phyloP scores from a whole-genome alignment of 2,329 filamentous ascomycete species.

The Hymenoscyphus scutula region DNA sequence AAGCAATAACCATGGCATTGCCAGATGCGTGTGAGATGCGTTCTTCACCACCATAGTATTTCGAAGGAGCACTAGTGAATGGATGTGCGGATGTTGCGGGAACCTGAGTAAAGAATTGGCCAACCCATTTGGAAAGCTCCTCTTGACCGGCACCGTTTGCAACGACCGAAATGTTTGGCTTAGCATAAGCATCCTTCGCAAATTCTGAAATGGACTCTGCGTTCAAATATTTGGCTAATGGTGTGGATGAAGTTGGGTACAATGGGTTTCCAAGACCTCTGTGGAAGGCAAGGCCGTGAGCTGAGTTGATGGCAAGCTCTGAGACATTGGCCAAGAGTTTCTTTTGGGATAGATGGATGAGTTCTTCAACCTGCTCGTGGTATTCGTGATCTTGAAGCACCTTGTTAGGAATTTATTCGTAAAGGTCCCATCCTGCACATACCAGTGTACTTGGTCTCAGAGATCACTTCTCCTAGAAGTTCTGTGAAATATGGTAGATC shows the following conservation, averaged over 20 bases:
- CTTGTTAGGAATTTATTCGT: constrained; percentile 15
- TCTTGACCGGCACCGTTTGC: constrained; percentile 79
- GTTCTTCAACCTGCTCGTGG: constrained; percentile 78
- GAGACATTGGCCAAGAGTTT: constrained; percentile 60
- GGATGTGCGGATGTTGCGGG: constrained; percentile 50
- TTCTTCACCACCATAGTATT: constrained; percentile 95
- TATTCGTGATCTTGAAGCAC: constrained; percentile 72
- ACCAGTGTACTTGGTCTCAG: constrained; percentile 82
- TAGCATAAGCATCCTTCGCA: constrained; percentile 76
- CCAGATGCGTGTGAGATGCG: constrained; percentile 73
- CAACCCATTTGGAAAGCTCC: constrained; percentile 83
- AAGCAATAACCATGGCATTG: constrained; percentile 85
- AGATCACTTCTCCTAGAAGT: constrained; percentile 87
- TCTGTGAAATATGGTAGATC: constrained; percentile 98
- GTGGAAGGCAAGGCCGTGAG: constrained; percentile 87
- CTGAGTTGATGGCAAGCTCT: constrained; percentile 78
- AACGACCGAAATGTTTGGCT: constrained; percentile 87
- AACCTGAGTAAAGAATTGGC: constrained; percentile 82
- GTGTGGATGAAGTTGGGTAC: constrained; percentile 68
- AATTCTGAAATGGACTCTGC: constrained; percentile 73
- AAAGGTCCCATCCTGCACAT: constrained; percentile 38
- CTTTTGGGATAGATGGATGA: constrained; percentile 76
- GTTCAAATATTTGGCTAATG: constrained; percentile 77
- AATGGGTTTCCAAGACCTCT: constrained; percentile 80
- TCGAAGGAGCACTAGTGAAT: constrained; percentile 62